phyloP scores from a whole-genome alignment of 2,329 filamentous ascomycete genomes.

The Diaporthe sp. region DNA sequence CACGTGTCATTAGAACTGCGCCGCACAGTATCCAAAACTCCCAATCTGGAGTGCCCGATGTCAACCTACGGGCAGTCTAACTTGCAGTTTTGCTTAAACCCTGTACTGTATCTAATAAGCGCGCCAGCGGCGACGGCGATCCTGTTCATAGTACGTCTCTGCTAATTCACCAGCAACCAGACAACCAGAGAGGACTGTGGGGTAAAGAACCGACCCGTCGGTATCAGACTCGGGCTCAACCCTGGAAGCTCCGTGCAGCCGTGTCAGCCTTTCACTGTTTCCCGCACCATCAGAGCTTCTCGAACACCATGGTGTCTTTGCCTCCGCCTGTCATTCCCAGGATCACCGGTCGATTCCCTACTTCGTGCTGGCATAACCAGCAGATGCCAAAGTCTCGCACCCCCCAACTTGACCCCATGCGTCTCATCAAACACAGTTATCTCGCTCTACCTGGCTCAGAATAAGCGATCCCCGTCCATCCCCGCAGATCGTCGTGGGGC shows the following conservation, averaged over 20 bases:
- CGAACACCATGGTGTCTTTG: conserved; percentile 4
- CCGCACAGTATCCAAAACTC: not conserved
- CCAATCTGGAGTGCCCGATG: not conserved
- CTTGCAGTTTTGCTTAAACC: not conserved
- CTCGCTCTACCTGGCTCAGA: conserved; percentile 11
- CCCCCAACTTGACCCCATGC: not conserved
- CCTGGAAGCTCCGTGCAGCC: conserved; percentile 1
- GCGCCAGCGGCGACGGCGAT: not conserved
- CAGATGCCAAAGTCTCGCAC: not conserved
- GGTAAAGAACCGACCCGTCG: conserved; percentile 25
- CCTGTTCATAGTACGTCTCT: not conserved
- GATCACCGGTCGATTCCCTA: not conserved
- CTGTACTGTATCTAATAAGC: not conserved
- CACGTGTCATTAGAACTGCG: too few species aligned
- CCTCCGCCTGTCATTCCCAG: not conserved
- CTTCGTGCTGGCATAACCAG: not conserved
- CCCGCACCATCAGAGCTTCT: conserved; percentile 16
- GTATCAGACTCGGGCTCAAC: conserved; percentile 21
- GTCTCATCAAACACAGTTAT: conserved; percentile 22
- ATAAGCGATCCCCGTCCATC: conserved; percentile 19
- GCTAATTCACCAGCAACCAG: not conserved
- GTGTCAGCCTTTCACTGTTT: not conserved
- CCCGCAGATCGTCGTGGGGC: conserved; percentile 27
- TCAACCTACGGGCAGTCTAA: not conserved
- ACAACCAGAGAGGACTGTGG: not conserved